Evolutionary conservation across 2,329 filamentous ascomycete species (phyloP).

Genomic region (Cordyceps pruinosa): DNA sequence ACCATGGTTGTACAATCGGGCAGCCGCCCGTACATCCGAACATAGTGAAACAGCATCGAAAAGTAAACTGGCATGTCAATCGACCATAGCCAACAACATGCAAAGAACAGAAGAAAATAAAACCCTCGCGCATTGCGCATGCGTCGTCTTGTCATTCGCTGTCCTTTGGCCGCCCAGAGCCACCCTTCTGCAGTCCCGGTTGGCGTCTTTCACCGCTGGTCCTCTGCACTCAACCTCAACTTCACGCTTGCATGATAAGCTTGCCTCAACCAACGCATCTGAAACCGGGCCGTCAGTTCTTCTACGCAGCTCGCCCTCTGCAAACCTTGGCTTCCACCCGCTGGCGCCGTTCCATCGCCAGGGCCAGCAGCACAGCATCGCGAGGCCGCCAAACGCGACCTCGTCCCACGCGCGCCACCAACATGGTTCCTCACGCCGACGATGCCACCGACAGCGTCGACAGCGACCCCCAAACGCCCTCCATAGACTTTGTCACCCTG

Average conservation of each 20-base stretch:
- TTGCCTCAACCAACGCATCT: not conserved
- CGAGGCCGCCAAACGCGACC: not conserved
- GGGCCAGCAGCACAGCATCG: not conserved
- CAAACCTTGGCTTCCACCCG: not conserved
- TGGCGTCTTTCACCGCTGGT: not conserved
- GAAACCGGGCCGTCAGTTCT: not conserved
- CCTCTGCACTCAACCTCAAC: not conserved
- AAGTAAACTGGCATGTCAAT: not conserved
- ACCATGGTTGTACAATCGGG: not conserved
- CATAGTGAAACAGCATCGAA: not conserved
- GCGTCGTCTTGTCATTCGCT: not conserved
- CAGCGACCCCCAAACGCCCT: not conserved
- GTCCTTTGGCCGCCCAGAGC: no score
- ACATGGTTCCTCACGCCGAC: conserved; percentile 7
- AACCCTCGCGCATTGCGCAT: no score
- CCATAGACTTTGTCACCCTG: conserved; percentile 60
- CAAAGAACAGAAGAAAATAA: not conserved
- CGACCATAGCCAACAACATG: no score
- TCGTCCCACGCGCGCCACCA: not conserved
- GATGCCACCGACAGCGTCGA: not conserved
- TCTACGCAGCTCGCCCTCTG: not conserved
- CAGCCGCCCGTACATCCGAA: not conserved
- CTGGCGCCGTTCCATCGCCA: not conserved
- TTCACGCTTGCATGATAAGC: not conserved
- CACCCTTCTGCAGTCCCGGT: no score